A percentile compares a stretch with the other conserved stretches of the same genome.
Evolutionary conservation across 2,329 filamentous ascomycete species (phyloP).

Genomic region (Claviceps digitariae): DNA sequence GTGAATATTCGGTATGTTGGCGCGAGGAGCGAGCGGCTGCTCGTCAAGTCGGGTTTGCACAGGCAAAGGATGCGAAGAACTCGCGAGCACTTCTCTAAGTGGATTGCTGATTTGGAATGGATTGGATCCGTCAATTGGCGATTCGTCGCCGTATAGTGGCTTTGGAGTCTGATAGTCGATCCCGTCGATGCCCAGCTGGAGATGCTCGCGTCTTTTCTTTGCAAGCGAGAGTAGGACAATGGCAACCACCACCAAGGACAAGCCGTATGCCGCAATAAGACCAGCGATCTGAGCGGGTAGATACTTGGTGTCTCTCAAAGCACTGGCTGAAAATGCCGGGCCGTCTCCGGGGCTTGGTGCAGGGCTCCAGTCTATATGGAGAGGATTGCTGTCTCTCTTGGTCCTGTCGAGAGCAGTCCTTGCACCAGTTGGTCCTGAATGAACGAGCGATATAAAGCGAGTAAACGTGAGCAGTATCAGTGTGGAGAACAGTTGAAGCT

Average conservation of each 20-base stretch:
- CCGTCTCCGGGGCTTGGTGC: conserved; percentile 47
- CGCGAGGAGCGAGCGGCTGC: conserved; percentile 6
- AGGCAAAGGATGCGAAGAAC: conserved; percentile 39
- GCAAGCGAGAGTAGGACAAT: conserved; percentile 48
- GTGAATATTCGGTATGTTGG: conserved; percentile 29
- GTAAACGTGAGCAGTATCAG: conserved; percentile 15
- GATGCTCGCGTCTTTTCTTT: conserved; percentile 38
- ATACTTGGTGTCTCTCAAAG: conserved; percentile 46
- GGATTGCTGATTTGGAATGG: not conserved
- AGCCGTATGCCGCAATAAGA: conserved; percentile 70
- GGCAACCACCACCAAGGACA: conserved; percentile 63
- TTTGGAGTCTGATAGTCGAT: conserved; percentile 26
- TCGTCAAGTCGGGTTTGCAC: conserved; percentile 19
- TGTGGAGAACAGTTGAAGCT: conserved; percentile 13
- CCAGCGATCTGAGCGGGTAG: conserved; percentile 74
- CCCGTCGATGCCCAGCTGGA: conserved; percentile 39
- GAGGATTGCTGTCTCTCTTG: conserved; percentile 19
- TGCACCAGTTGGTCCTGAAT: conserved; percentile 8
- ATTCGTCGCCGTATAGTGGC: conserved; percentile 12
- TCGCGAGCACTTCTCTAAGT: conserved; percentile 17
- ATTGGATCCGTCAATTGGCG: conserved; percentile 6
- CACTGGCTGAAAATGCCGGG: conserved; percentile 42
- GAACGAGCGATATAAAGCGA: conserved; percentile 15
- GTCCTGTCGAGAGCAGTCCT: conserved; percentile 6
- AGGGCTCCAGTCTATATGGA: conserved; percentile 29